Evolutionary conservation across 108 stramenopile genomes (phyloP), one percentile per base, ranked within the genome.

Genomic region (Schizochytrium sp.): DNA sequence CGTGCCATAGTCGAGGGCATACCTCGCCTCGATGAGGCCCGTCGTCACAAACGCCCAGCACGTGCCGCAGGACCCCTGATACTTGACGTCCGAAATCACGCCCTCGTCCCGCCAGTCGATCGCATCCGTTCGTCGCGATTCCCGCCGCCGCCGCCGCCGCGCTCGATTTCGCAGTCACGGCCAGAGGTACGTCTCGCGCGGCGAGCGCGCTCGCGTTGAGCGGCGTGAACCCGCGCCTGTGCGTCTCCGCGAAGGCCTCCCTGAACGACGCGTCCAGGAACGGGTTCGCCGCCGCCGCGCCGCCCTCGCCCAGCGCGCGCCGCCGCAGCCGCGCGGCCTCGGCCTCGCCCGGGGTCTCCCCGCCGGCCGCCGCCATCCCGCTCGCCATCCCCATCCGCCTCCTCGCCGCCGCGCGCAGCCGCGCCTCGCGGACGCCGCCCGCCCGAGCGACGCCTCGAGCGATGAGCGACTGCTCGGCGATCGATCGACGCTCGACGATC

Each of bases 31-130:
- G 23, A 83, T 53, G 5, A 83, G n/a, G 43, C 48, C 76, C 51
- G 76, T 83, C 51, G 76, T 53, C 45, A 83, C 76, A 28, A 83
- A 83, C n/a, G 76, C 76, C 76, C 76, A 83, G 51, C 76, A 83
- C 76, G 51, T 53, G 76, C 76, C 76, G 28, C 76, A 83, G 51
- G 45, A 47, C 48, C 76, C 76, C 51, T 83, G 76, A 23, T 83
- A 83, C 28, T 83, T 83, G 8, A 83, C 76, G 28, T 83, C 76
- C 51, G 76, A 53, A n/a, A 83, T 83, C 6, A 69, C 18, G 63
- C 63, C 63, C 25, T 69, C 34, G 63, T 69, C 63, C 63, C 63
- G 63, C 63, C 63, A 69, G 63, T 69, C 63, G 41, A 69, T 69
- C 21, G 41, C 63, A 12, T 69, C 63, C 63, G 8, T 69, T 41